A percentile compares a stretch with the other conserved stretches of the same genome.
Conservation (phyloP, 805 yeast genomes). For the Wickerhamomyces chambardii region DNA sequence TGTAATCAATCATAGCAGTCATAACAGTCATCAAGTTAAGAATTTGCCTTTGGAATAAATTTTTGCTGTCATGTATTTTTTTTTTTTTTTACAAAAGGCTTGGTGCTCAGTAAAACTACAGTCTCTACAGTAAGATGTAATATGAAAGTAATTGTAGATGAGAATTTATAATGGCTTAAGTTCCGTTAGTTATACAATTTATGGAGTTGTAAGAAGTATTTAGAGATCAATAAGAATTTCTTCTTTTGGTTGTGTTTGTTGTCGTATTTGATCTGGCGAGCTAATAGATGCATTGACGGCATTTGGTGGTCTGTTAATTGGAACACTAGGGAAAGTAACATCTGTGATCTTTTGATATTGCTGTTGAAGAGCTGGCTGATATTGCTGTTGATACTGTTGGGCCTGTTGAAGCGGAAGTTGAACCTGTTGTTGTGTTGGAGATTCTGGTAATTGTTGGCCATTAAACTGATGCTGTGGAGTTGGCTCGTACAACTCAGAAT, state of each 20-base stretch:
- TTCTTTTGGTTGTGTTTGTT: conserved; percentile 7
- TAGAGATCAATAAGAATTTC: conserved; percentile 13
- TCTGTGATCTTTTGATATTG: conserved; percentile 20
- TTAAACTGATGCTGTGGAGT: background rate
- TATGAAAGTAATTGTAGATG: no score
- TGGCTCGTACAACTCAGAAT: background rate
- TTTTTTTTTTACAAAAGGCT: no score
- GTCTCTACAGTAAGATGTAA: no score
- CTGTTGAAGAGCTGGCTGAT: background rate
- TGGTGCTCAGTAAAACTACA: no score
- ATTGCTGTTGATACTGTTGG: background rate
- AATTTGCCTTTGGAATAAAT: no score
- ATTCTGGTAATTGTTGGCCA: background rate
- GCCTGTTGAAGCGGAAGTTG: background rate
- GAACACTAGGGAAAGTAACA: conserved; percentile 32
- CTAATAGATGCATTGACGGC: background rate
- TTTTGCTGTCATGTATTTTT: no score
- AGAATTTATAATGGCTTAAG: no score
- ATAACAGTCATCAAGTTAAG: no score
- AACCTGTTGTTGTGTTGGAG: background rate
- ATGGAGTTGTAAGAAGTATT: background rate
- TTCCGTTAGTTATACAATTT: no score
- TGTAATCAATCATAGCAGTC: no score
- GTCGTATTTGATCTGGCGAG: conserved; percentile 1
- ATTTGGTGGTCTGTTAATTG: conserved; percentile 18